Base-by-base conservation (phyloP, 306 rosid species). In the Carpinus fangiana region DNA sequence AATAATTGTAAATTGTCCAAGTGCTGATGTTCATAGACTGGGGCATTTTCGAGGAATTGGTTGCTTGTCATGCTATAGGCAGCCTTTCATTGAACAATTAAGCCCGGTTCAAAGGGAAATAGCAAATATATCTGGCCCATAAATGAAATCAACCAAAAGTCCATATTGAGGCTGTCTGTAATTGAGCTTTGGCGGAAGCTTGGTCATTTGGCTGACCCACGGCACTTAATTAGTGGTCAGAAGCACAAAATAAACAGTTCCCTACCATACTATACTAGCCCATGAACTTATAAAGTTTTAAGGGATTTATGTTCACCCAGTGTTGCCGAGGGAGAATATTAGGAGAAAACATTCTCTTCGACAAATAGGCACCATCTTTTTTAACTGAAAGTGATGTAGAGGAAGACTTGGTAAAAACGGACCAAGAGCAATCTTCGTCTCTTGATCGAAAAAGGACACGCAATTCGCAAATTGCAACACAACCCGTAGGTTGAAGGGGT, bases 1-100 rank as follows among this genome's bases (percentile, higher is more conserved):
- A 73, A 73, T 21, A 78, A 59, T 55, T 79, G 18, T 52, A 75
- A 78, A 59, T 55, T 79, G 18, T 52, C 78, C 48, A 28, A 74
- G 28, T 60, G 47, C 61, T 77, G 55, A 34, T 73, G 14, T 76
- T 66, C 28, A 26, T 68, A 20, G 48, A 21, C 17, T 41, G 47
- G 36, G 70, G 54, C 23, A 47, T 51, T 46, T 71, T 78, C 12
- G 23, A 47, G 82, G 75, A 68, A 41, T 14, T 41, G 74, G 36
- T 74, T 48, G 28, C 21, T 74, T 51, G 56, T 74, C 6, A 59
- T 60, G 57, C 73, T 59, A 20, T 75, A 57, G 62, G 70, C 31
- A 21, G 65, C 53, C 55, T 73, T 68, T 75, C n/a, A 10, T 75
- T 64, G 23, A 79, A 47, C 9, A 31, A 1, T 8, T 41, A 41